phyloP scores from a whole-genome alignment of 2,329 filamentous ascomycete genomes.

The Sarocladium strictum region DNA sequence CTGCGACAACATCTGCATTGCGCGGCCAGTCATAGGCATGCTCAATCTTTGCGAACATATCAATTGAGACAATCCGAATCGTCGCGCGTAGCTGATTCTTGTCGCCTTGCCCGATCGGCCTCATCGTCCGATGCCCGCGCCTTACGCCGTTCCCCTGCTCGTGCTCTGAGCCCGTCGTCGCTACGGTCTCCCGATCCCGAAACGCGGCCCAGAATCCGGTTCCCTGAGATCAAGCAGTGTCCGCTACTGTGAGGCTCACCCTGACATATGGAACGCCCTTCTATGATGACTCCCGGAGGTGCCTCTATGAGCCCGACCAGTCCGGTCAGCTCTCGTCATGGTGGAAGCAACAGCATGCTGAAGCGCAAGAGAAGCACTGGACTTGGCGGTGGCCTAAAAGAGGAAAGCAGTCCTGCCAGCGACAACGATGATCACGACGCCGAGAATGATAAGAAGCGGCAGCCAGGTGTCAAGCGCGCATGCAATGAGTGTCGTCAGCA shows the following conservation, averaged over 20 bases:
- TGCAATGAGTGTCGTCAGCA: conserved; percentile 84
- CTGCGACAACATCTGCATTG: conserved; percentile 2
- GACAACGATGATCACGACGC: conserved; percentile 52
- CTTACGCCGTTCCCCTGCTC: not conserved
- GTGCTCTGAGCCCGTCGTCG: not conserved
- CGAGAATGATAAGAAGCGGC: conserved; percentile 54
- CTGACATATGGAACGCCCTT: conserved; percentile 41
- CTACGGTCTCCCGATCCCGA: not conserved
- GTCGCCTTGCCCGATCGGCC: not conserved
- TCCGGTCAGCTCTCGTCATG: conserved; percentile 47
- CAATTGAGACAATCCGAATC: not conserved
- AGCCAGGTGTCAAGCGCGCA: conserved; percentile 68
- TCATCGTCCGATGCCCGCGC: not conserved
- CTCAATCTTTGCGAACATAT: not conserved
- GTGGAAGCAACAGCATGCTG: conserved; percentile 25
- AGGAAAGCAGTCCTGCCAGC: conserved; percentile 57
- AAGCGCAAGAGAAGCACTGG: conserved; percentile 57
- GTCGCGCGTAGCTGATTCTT: not conserved
- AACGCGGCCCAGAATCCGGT: not conserved
- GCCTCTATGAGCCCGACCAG: conserved; percentile 50
- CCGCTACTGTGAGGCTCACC: too few relatives aligned
- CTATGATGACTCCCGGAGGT: conserved; percentile 38
- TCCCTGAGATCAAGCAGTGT: not conserved
- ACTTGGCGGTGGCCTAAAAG: conserved; percentile 31
- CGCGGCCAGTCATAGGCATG: not conserved